These are phyloP conservation scores for Amaranthus palmeri DNA, from an alignment of 148 eudicot species.

Conservation along the genomic window DNA sequence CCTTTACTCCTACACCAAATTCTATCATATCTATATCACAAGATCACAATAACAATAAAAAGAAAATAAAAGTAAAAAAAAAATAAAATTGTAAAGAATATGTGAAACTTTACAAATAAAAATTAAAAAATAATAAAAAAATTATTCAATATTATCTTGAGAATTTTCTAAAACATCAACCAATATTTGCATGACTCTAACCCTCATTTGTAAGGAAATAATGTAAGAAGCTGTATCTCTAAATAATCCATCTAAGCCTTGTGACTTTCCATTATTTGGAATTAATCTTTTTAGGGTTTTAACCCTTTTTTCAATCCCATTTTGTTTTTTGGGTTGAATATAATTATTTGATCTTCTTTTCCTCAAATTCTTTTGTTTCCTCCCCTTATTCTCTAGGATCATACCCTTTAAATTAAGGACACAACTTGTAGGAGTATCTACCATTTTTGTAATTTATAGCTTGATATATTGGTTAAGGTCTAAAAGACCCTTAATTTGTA, in stretches of 20 bases:
- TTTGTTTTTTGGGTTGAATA: constrained; percentile 1
- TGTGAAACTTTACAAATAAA: constrained; percentile 21
- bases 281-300: constrained; percentile 49
- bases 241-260: constrained; percentile 53
- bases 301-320: constrained; percentile 36
- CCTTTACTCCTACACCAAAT: constrained; percentile 18
- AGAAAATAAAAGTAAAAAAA: background rate
- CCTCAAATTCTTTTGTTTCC: constrained; percentile 4
- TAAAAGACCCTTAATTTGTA: background rate
- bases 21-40: constrained; percentile 1
- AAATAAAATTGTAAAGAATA: constrained; percentile 24
- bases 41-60: background rate
- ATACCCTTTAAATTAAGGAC: constrained; percentile 12
- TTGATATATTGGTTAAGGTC: background rate
- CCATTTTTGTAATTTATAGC: constrained; percentile 8
- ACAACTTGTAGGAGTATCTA: constrained; percentile 15
- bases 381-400: constrained; percentile 19
- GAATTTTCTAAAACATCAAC: constrained; percentile 41
- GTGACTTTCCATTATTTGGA: constrained; percentile 26
- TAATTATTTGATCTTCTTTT: constrained; percentile 10
- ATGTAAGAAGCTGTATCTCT: constrained; percentile 67
- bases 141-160: constrained; percentile 7
- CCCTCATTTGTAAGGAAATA: constrained; percentile 57
- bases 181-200: constrained; percentile 62
- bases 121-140: background rate